Evolutionary conservation across 495 filamentous ascomycete species (phyloP).

Genomic region (Daldinia vernicosa): DNA sequence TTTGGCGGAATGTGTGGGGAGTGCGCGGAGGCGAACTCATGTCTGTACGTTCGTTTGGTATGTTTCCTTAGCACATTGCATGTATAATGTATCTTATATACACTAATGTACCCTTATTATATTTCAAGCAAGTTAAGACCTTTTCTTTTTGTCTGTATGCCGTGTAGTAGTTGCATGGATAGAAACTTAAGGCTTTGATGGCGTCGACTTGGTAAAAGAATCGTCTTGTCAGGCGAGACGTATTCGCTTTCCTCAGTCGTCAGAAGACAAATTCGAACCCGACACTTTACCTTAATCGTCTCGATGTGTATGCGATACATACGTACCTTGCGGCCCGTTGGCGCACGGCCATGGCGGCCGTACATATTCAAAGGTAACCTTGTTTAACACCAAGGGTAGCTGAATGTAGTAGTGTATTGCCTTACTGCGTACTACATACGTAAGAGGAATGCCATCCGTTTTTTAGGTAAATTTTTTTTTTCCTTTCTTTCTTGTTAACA

Average conservation of each 20-base stretch:
- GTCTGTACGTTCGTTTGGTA: conserved; percentile 35
- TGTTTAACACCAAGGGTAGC: conserved; percentile 2
- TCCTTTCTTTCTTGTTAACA: not conserved
- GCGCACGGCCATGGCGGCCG: conserved; percentile 7
- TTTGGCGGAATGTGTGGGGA: conserved; percentile 44
- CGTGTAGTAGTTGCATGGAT: not conserved
- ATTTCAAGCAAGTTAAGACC: conserved; percentile 17
- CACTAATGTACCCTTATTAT: not conserved
- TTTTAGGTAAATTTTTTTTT: not conserved
- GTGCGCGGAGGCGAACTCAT: conserved; percentile 35
- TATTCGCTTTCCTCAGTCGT: not conserved
- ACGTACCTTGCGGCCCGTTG: conserved; percentile 10
- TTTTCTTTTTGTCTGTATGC: conserved; percentile 10
- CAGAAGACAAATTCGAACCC: conserved; percentile 7
- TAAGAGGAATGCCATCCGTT: not conserved
- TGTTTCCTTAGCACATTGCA: conserved; percentile 10
- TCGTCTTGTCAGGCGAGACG: conserved; percentile 6
- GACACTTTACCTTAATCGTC: not conserved
- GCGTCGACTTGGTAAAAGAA: conserved; percentile 13
- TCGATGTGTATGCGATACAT: not conserved
- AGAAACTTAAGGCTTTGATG: conserved; percentile 12
- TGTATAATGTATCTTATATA: conserved; percentile 1
- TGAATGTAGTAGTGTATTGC: conserved; percentile 4
- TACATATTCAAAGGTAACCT: conserved; percentile 13
- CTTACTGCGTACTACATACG: conserved; percentile 7